Evolutionary conservation across 257 asterid genomes (phyloP).

Genomic region (Striga asiatica): DNA sequence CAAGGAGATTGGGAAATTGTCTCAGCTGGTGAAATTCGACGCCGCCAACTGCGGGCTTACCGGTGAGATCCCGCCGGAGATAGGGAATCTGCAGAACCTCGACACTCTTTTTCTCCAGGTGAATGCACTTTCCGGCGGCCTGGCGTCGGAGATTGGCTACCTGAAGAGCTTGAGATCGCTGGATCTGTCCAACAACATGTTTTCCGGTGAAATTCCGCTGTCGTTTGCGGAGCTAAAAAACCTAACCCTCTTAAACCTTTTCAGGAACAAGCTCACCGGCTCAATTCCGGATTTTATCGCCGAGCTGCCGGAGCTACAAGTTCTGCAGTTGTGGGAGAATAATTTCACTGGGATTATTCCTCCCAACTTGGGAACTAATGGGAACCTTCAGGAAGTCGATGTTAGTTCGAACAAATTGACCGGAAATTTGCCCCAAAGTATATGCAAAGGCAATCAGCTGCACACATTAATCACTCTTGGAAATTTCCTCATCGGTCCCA

Average conservation of each 20-base stretch:
- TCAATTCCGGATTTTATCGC: background rate
- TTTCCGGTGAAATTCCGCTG: background rate
- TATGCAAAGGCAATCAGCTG: background rate
- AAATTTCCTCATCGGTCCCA: background rate
- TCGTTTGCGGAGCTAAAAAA: background rate
- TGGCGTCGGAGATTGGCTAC: background rate
- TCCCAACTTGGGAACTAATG: background rate
- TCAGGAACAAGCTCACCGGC: background rate
- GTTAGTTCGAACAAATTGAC: background rate
- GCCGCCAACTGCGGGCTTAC: background rate
- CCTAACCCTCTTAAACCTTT: background rate
- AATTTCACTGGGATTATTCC: background rate
- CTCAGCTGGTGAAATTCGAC: background rate
- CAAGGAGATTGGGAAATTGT: background rate
- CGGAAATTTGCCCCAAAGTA: background rate
- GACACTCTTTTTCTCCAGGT: background rate
- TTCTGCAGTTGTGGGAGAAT: background rate
- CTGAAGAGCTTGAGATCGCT: background rate
- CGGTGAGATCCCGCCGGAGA: background rate
- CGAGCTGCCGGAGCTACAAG: background rate
- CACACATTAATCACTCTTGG: background rate
- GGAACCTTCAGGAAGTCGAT: background rate
- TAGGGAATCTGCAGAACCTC: background rate
- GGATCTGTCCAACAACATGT: background rate
- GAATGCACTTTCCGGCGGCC: background rate